phyloP scores from a whole-genome alignment of 2,329 filamentous ascomycete genomes.

The Ascochyta clinopodiicola region DNA sequence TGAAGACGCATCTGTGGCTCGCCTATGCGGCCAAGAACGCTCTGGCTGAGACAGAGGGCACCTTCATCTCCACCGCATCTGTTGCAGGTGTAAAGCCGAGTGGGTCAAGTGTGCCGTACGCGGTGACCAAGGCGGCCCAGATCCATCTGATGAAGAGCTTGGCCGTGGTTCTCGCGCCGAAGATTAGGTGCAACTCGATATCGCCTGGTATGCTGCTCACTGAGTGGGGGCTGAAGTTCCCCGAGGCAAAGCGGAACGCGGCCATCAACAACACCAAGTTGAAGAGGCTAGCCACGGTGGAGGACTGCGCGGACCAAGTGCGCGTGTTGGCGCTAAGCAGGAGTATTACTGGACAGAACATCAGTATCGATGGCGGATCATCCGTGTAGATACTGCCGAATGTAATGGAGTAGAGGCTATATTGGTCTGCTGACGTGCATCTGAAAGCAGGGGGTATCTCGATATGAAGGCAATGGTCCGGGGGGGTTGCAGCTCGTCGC shows the following conservation, averaged over 20 bases:
- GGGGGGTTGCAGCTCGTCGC: not conserved
- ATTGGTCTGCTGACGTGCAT: not conserved
- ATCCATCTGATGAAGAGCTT: slow-evolving; percentile 71
- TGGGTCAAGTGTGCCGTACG: slow-evolving; percentile 74
- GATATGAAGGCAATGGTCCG: slow-evolving; percentile 43
- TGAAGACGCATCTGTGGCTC: slow-evolving; percentile 59
- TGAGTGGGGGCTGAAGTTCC: slow-evolving; percentile 58
- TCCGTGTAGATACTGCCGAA: slow-evolving; percentile 26
- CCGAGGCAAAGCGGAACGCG: slow-evolving; percentile 53
- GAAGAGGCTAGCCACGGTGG: slow-evolving; percentile 61
- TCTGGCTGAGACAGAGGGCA: slow-evolving; percentile 65
- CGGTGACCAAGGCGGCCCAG: slow-evolving; percentile 78
- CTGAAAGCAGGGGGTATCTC: slow-evolving; percentile 9
- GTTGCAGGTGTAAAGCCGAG: slow-evolving; percentile 69
- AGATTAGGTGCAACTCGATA: slow-evolving; percentile 69
- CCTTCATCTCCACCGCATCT: slow-evolving; percentile 69
- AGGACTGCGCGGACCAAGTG: slow-evolving; percentile 52
- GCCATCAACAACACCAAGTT: slow-evolving; percentile 54
- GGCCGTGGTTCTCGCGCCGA: slow-evolving; percentile 66
- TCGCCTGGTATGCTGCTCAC: slow-evolving; percentile 70
- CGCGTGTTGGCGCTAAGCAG: slow-evolving; percentile 42
- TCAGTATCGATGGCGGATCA: slow-evolving; percentile 47
- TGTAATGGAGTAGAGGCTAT: not conserved
- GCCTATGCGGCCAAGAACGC: slow-evolving; percentile 64
- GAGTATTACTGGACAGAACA: slow-evolving; percentile 48